Percentiles rank a stretch among this genome's conserved stretches.
These are phyloP conservation scores for Acanthamoeba triangularis DNA, from an alignment of 208 protist species.

Conservation along the genomic window DNA sequence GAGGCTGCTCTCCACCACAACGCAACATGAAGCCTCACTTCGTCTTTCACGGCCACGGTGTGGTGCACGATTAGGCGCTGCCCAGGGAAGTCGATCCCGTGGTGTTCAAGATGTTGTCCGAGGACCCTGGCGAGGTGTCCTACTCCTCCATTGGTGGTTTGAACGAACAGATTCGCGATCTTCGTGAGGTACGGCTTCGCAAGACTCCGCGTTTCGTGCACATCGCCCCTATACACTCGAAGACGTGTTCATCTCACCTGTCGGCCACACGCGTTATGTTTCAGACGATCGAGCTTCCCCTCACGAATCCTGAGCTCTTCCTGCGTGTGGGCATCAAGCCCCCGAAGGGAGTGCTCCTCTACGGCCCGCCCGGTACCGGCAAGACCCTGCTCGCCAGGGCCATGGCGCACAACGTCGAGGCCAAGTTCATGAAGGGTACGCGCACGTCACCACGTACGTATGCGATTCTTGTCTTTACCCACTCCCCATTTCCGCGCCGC, in stretches of 20 bases:
- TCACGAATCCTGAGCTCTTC: conserved; percentile 99
- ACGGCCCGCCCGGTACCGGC: conserved; percentile 98
- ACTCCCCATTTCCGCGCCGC: background rate
- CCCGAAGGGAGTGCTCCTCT: conserved; percentile 99
- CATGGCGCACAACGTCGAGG: conserved; percentile 99
- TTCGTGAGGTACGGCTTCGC: conserved; percentile 94
- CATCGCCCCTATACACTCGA: no score
- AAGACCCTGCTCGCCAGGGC: conserved; percentile 99
- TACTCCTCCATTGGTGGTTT: conserved; percentile 99
- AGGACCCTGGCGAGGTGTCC: conserved; percentile 96
- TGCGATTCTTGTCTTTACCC: no score
- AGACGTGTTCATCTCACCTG: no score
- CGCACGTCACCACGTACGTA: background rate
- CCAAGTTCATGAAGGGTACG: conserved; percentile 97
- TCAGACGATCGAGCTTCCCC: conserved; percentile 99
- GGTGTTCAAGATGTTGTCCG: conserved; percentile 99
- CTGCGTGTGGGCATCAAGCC: conserved; percentile 99
- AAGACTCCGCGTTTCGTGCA: background rate
- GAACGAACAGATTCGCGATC: conserved; percentile 98
- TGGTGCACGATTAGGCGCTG: conserved; percentile 85
- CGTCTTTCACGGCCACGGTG: background rate
- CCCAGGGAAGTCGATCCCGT: conserved; percentile 99
- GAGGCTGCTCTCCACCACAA: no score
- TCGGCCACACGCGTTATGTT: no score
- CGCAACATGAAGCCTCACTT: background rate